These are phyloP conservation scores for Candida ovalis DNA, from an alignment of 805 yeast species.

Conservation along the genomic window DNA sequence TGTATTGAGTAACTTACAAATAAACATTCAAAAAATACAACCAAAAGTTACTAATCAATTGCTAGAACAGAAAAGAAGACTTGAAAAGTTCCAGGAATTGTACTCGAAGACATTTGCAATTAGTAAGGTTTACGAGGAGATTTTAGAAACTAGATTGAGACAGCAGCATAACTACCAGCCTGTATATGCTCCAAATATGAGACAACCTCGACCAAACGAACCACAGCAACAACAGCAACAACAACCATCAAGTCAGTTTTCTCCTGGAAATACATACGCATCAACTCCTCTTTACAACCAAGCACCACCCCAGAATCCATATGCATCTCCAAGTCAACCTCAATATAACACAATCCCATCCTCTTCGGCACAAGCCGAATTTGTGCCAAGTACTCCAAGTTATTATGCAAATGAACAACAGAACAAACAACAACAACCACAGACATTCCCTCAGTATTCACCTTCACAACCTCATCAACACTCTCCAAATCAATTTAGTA, in stretches of 20 bases:
- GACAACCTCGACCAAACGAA: neutral
- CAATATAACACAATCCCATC: too few relatives aligned
- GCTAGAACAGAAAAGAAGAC: slow-evolving; percentile 52
- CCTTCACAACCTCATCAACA: too few relatives aligned
- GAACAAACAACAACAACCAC: slow-evolving; percentile 2
- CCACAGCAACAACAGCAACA: slow-evolving; percentile 3
- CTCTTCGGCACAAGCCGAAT: too few relatives aligned
- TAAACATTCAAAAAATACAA: slow-evolving; percentile 54
- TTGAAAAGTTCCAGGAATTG: slow-evolving; percentile 66
- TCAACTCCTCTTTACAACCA: too few relatives aligned
- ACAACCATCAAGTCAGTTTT: neutral
- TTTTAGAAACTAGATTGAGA: slow-evolving; percentile 53
- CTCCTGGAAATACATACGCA: too few relatives aligned
- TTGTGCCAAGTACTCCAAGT: too few relatives aligned
- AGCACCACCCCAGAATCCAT: too few relatives aligned
- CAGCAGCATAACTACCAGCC: slow-evolving; percentile 19
- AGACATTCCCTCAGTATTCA: too few relatives aligned
- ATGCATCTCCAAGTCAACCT: too few relatives aligned
- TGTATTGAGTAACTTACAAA: slow-evolving; percentile 53
- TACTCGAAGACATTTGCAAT: slow-evolving; percentile 76
- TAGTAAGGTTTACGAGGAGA: slow-evolving; percentile 68
- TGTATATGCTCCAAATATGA: slow-evolving; percentile 6
- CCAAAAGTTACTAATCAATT: slow-evolving; percentile 67
- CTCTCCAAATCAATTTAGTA: neutral
- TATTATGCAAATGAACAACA: neutral